Evolutionary conservation across 768 basidiomycete species (phyloP).

Genomic region (Mycena chlorophos): DNA sequence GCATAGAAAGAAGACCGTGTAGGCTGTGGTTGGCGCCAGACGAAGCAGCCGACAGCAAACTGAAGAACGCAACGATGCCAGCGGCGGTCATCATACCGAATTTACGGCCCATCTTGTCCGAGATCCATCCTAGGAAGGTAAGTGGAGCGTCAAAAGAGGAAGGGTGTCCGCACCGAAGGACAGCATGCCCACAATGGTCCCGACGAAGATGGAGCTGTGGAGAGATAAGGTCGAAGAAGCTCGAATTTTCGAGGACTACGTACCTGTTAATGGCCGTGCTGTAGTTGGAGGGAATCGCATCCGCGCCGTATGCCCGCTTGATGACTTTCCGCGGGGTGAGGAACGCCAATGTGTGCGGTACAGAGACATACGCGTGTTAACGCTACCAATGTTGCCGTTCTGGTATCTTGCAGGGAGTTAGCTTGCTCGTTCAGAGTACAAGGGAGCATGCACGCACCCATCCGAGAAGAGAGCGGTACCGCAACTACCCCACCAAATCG

Average conservation of each 20-base stretch:
- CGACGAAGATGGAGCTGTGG: slow-evolving; percentile 69
- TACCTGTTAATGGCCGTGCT: slow-evolving; percentile 54
- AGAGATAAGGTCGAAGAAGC: too few relatives aligned
- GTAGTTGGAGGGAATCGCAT: slow-evolving; percentile 57
- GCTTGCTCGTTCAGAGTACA: slow-evolving; percentile 2
- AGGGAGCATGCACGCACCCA: slow-evolving; percentile 35
- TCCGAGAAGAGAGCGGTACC: slow-evolving; percentile 89
- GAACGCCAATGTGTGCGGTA: background rate
- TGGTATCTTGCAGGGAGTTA: slow-evolving; percentile 60
- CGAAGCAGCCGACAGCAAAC: slow-evolving; percentile 79
- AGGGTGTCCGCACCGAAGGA: slow-evolving; percentile 51
- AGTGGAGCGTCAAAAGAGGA: background rate
- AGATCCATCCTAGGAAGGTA: slow-evolving; percentile 55
- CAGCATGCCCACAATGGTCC: slow-evolving; percentile 86
- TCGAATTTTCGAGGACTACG: background rate
- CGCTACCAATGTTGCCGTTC: slow-evolving; percentile 75
- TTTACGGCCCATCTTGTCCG: slow-evolving; percentile 85
- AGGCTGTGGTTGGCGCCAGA: slow-evolving; percentile 73
- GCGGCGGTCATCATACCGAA: slow-evolving; percentile 89
- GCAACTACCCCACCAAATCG: slow-evolving; percentile 48
- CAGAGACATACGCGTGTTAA: slow-evolving; percentile 60
- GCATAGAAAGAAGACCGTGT: slow-evolving; percentile 73
- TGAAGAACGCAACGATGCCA: slow-evolving; percentile 82
- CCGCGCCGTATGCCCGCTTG: slow-evolving; percentile 65
- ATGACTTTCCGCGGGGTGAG: slow-evolving; percentile 49